phyloP scores from a whole-genome alignment of 2,329 filamentous ascomycete genomes.

The Xylariaceae sp. region DNA sequence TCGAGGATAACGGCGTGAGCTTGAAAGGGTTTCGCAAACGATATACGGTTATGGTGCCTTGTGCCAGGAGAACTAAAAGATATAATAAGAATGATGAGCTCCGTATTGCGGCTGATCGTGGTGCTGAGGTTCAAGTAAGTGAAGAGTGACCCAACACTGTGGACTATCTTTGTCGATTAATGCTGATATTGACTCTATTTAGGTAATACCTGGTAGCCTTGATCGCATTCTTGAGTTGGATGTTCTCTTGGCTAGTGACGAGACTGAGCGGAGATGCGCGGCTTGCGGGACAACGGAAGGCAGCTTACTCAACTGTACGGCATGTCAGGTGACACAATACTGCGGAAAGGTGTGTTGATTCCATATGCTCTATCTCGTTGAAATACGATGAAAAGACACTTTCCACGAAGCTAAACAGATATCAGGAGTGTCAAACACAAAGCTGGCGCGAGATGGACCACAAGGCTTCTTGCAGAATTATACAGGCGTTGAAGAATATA shows the following conservation, averaged over 20 bases:
- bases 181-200: background rate
- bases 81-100: constrained; percentile 40
- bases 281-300: constrained; percentile 25
- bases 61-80: constrained; percentile 35
- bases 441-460: constrained; percentile 43
- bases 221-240: constrained; percentile 27
- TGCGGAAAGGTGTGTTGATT: constrained; percentile 42
- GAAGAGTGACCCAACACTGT: background rate
- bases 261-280: constrained; percentile 21
- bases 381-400: no score
- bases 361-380: no score
- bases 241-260: background rate
- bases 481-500: constrained; percentile 39
- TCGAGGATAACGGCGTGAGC: constrained; percentile 39
- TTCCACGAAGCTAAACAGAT: no score
- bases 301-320: constrained; percentile 40
- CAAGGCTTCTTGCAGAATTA: constrained; percentile 43
- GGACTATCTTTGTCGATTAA: background rate
- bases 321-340: constrained; percentile 43
- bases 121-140: constrained; percentile 33
- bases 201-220: constrained; percentile 24
- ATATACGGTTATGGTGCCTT: constrained; percentile 37
- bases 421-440: constrained; percentile 42
- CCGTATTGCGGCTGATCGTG: constrained; percentile 33
- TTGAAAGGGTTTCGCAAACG: constrained; percentile 38